Base-by-base conservation (phyloP, 1,139 yeast genomes). In the Pichia sp. region DNA sequence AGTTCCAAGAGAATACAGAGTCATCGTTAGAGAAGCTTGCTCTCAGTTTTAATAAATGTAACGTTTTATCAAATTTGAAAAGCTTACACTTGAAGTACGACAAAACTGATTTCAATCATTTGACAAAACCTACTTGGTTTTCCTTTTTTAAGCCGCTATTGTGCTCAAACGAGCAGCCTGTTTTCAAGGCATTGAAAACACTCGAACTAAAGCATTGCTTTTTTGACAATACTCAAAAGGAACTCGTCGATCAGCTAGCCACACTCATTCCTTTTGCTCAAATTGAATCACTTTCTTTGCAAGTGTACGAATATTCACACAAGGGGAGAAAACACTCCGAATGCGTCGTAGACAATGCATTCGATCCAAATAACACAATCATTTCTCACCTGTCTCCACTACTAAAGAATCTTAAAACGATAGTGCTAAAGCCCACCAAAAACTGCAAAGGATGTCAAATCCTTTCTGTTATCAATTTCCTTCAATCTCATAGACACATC, bases 221-320 rank as follows among this genome's bases (percentile, higher is more conserved):
- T 33, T 42, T 51, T 28, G 50, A 35, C 11, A 30, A 41, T 21
- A 26, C 38, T 9, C 56, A 52, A 33, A 18, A 15, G 1, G 24
- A 25, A 6, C 27, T 43, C 3, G 28, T 43, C 3, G 14, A 32
- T 4, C 27, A 38, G 8, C 28, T 54, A 10, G 13, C 32, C 3
- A 25, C 32, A 5, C 22, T 42, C 1, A 38, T 54, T 7, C 46
- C 51, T 3, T 41, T 54, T 19, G 18, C 23, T 2, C 40, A 50
- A 14, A 15, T 54, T 3, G 36, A 42, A 22, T 37, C 43, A 14
- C 28, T 54, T 1, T 29, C 41, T 15, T 31, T 54, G 15, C 46
- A 48, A 27, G 42, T 54, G 7, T 40, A 34, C 30, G 59, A 54
- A 35, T 45, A 46, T 24, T 47, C 55, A 2, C 58, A 54, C 40